Evolutionary conservation across 2,329 filamentous ascomycete species (phyloP).

Genomic region (Fusarium concolor): DNA sequence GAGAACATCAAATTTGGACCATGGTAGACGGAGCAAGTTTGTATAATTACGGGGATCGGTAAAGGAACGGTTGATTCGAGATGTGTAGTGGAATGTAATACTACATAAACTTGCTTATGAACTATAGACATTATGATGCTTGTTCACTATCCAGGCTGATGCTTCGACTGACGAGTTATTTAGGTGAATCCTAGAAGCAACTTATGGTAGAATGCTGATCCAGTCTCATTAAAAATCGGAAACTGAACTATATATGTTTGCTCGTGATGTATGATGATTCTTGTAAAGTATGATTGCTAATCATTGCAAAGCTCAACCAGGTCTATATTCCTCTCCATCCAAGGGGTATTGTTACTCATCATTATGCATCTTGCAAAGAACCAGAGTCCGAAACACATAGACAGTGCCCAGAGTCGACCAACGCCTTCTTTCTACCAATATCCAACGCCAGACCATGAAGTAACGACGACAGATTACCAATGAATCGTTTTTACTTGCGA

Average conservation of each 20-base stretch:
- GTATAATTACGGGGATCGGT: neutral
- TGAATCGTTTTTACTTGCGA: constrained; percentile 43
- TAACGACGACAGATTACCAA: neutral
- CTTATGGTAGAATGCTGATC: too few relatives aligned
- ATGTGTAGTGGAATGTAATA: neutral
- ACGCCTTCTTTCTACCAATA: constrained; percentile 8
- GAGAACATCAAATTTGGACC: neutral
- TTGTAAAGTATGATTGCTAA: neutral
- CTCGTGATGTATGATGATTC: neutral
- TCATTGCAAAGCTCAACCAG: neutral
- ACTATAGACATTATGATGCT: neutral
- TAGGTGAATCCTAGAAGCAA: neutral
- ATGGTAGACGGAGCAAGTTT: neutral
- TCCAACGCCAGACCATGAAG: constrained; percentile 36
- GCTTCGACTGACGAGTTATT: neutral
- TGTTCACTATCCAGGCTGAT: neutral
- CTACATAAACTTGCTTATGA: neutral
- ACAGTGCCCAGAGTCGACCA: constrained; percentile 11
- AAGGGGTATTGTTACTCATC: constrained; percentile 30
- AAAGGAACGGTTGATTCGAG: neutral
- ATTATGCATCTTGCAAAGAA: constrained; percentile 24
- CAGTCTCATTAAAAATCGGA: neutral
- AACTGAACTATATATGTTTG: neutral
- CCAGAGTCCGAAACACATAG: constrained; percentile 1
- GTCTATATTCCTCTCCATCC: constrained; percentile 16